A percentile compares a stretch with the other conserved stretches of the same genome.
phyloP scores from a whole-genome alignment of 2,329 filamentous ascomycete genomes.

The Fusarium sp. region DNA sequence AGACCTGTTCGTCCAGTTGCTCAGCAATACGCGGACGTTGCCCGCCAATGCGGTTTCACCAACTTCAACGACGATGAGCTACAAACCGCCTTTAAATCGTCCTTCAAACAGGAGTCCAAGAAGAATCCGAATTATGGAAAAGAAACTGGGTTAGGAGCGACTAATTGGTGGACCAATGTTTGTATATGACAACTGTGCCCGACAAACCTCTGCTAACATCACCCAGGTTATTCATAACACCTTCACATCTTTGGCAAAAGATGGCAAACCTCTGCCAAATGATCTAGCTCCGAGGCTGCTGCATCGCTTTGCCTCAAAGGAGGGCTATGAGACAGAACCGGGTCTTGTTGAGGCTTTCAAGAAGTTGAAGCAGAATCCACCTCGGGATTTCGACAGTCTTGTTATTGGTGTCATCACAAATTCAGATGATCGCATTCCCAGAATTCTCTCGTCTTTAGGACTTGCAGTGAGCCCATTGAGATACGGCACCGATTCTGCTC shows the following conservation, averaged over 20 bases:
- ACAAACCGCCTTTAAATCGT: conserved; percentile 14
- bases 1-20: conserved; percentile 20
- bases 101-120: conserved; percentile 24
- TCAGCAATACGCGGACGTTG: conserved; percentile 30
- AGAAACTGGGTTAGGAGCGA: conserved; percentile 26
- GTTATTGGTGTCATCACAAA: conserved; percentile 33
- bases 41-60: conserved; percentile 27
- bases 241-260: conserved; percentile 14
- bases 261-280: neutral
- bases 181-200: neutral
- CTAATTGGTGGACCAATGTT: conserved; percentile 36
- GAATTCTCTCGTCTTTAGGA: conserved; percentile 28
- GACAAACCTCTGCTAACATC: neutral
- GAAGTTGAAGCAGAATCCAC: neutral
- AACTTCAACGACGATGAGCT: conserved; percentile 25
- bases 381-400: conserved; percentile 8
- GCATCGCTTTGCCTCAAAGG: conserved; percentile 21
- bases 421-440: conserved; percentile 34
- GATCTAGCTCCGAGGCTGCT: conserved; percentile 24
- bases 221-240: conserved; percentile 31
- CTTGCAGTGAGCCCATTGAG: conserved; percentile 26
- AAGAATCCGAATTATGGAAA: conserved; percentile 35
- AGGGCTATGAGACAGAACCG: conserved; percentile 17
- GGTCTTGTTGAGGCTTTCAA: conserved; percentile 10
- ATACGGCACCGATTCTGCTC: too few species aligned